phyloP scores from a whole-genome alignment of 2,329 filamentous ascomycete species.

The Fusarium sulawesiense region DNA sequence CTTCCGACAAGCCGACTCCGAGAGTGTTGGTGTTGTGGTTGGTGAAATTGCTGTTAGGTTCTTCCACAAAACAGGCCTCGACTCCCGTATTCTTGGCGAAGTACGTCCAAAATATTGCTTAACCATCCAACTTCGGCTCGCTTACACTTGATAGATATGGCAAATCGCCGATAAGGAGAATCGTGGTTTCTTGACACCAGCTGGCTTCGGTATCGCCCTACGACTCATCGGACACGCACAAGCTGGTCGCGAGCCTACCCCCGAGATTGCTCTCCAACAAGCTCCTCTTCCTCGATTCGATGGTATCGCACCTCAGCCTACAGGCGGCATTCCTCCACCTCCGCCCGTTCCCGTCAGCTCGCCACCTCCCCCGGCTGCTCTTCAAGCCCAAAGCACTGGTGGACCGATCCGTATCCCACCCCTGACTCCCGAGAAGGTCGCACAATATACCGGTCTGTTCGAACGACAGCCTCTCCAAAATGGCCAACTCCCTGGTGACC shows the following conservation, averaged over 20 bases:
- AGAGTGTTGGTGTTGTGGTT: slow-evolving; percentile 91
- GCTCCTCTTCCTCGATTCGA: slow-evolving; percentile 95
- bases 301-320: slow-evolving; percentile 65
- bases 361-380: slow-evolving; percentile 62
- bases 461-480: slow-evolving; percentile 84
- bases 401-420: slow-evolving; percentile 88
- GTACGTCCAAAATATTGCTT: slow-evolving; percentile 60
- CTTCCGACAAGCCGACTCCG: slow-evolving; percentile 91
- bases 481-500: slow-evolving; percentile 79
- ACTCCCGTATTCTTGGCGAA: slow-evolving; percentile 87
- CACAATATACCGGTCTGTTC: slow-evolving; percentile 89
- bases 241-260: slow-evolving; percentile 81
- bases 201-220: slow-evolving; percentile 92
- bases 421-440: slow-evolving; percentile 86
- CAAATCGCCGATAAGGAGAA: slow-evolving; percentile 98
- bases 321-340: slow-evolving; percentile 59
- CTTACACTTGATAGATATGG: slow-evolving; percentile 78
- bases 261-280: slow-evolving; percentile 84
- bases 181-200: slow-evolving; percentile 89
- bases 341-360: slow-evolving; percentile 46
- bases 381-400: slow-evolving; percentile 70
- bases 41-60: slow-evolving; percentile 97
- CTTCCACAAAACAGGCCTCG: slow-evolving; percentile 94
- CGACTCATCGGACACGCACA: slow-evolving; percentile 96
- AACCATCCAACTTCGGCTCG: background rate